Evolutionary conservation across 2,329 filamentous ascomycete genomes (phyloP), one percentile per base, ranked within the genome.

Genomic region (Elsinoe batatas): DNA sequence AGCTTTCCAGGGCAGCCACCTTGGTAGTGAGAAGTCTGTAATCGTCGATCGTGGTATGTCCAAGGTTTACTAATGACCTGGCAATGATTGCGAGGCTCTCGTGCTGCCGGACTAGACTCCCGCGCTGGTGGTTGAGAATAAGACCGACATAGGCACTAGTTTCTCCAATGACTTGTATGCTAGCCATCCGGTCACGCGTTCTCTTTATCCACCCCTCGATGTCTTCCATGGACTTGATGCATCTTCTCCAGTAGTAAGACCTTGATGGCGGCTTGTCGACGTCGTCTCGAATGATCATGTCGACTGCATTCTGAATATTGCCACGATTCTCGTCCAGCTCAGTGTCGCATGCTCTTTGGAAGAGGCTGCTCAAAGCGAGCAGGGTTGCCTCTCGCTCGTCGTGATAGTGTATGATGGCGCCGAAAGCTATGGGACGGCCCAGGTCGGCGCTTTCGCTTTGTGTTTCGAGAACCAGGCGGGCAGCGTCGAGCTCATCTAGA

Each of bases 391-490:
- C 85, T 61, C 91, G 83, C 62, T 88, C 83, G 63, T 91, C 84
- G 70, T 98, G 91, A 69, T 94, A 95, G 61, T 84, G 82, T 65
- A 97, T 87, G 61, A 96, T 81, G 58, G 87, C 87, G 62, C 86
- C 85, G 67, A 91, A 84, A 55, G 89, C 77, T 58, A 88, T 77
- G 2, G 88, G 79, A 20, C 88, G 82, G 58, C 88, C 88, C 4
- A 90, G 76, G 13, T 80, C 75, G 6, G 46, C 49, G 43, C 80
- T 76, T 13, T 82, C 77, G 62, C 91, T 84, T 66, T 87, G 83
- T 56, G 85, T 83, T 53, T 94, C 74, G 57, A 95, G 81, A 53
- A 67, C 68, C 50, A 93, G 79, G 61, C 80, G 79, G 8, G 89
- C 87, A 15, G 91, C 86, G 63, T 93, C 82, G 57, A 95, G 68